These are phyloP conservation scores for Pistacia integerrima DNA, from an alignment of 345 rosid species.

Conservation along the genomic window DNA sequence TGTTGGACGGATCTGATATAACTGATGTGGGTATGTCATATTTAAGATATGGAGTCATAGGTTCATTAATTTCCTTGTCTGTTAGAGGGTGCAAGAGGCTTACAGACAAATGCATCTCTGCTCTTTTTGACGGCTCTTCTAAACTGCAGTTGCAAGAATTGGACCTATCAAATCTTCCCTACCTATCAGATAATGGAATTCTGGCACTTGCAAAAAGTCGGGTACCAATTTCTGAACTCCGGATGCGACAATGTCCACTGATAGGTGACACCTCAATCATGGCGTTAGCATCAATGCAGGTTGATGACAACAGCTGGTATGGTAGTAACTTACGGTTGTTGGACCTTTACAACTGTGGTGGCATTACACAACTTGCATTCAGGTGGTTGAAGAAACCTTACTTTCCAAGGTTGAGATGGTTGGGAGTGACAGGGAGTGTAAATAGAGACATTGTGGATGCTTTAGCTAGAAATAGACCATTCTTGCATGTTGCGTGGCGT, in stretches of 20 bases:
- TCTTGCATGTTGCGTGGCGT: constrained; percentile 60
- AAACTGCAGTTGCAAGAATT: constrained; percentile 64
- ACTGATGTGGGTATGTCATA: constrained; percentile 63
- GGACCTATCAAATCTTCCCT: constrained; percentile 81
- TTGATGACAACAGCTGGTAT: constrained; percentile 59
- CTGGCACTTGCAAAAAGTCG: constrained; percentile 62
- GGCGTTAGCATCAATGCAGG: constrained; percentile 86
- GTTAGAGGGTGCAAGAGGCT: constrained; percentile 88
- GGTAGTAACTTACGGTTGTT: constrained; percentile 64
- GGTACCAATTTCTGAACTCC: constrained; percentile 67
- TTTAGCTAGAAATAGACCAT: constrained; percentile 72
- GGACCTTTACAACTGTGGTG: constrained; percentile 78
- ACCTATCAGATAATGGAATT: constrained; percentile 69
- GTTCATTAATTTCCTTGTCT: constrained; percentile 67
- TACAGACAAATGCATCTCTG: constrained; percentile 70
- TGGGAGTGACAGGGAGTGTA: constrained; percentile 79
- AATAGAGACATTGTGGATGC: constrained; percentile 83
- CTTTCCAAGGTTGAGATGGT: constrained; percentile 85
- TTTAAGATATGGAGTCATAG: constrained; percentile 49
- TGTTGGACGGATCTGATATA: constrained; percentile 68
- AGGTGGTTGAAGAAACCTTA: constrained; percentile 87
- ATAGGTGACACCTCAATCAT: constrained; percentile 81
- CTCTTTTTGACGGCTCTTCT: constrained; percentile 68
- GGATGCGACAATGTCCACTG: constrained; percentile 83
- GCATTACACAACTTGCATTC: constrained; percentile 75